A percentile compares a stretch with the other conserved stretches of the same genome.
phyloP scores from a whole-genome alignment of 2,329 filamentous ascomycete genomes.

The Trichoderma lentiforme region DNA sequence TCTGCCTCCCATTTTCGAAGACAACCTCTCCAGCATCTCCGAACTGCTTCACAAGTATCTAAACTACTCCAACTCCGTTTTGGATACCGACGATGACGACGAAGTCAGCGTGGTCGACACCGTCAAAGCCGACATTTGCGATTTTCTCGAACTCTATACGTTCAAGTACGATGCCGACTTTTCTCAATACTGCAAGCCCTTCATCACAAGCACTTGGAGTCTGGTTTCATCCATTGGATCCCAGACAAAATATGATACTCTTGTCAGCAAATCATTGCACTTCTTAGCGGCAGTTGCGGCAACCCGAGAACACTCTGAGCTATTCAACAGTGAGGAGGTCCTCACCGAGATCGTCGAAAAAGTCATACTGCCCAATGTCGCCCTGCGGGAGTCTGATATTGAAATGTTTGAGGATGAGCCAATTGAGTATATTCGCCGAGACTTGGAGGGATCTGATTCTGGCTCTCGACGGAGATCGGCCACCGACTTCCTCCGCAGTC shows the following conservation, averaged over 20 bases:
- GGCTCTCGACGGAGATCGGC: conserved; percentile 89
- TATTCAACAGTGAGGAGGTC: conserved; percentile 79
- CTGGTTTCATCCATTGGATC: conserved; percentile 81
- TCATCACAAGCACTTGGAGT: conserved; percentile 88
- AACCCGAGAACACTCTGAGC: conserved; percentile 70
- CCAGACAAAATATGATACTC: conserved; percentile 88
- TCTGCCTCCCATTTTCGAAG: conserved; percentile 89
- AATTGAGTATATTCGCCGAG: conserved; percentile 94
- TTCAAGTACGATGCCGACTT: conserved; percentile 97
- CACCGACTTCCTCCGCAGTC: conserved; percentile 86
- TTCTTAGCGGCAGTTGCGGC: conserved; percentile 89
- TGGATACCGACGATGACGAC: conserved; percentile 83
- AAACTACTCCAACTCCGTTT: conserved; percentile 77
- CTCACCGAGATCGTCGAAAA: conserved; percentile 90
- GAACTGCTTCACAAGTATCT: conserved; percentile 88
- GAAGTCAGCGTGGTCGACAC: conserved; percentile 82
- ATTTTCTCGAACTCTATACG: conserved; percentile 83
- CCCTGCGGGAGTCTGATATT: conserved; percentile 85
- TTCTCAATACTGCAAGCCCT: conserved; percentile 71
- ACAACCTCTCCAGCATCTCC: conserved; percentile 75
- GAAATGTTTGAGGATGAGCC: conserved; percentile 98
- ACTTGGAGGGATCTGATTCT: conserved; percentile 93
- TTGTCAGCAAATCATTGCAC: conserved; percentile 91
- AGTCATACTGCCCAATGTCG: conserved; percentile 90
- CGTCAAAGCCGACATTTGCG: conserved; percentile 91